Evolutionary conservation across 495 filamentous ascomycete genomes (phyloP), one percentile per base, ranked within the genome.

Genomic region (Penicillium argentinense): DNA sequence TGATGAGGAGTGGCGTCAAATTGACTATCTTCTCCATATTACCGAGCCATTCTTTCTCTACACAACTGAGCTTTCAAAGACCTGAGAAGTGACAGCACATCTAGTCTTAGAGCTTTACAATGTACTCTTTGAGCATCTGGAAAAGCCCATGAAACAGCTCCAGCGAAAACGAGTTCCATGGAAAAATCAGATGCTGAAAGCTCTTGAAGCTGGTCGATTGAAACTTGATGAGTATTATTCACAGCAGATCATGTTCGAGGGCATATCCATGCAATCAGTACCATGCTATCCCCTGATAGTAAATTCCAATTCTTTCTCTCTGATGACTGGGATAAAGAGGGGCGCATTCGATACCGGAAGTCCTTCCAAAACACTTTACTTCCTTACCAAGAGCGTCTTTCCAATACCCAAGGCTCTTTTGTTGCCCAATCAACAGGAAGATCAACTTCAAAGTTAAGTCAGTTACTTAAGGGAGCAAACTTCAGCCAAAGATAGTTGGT

Each of bases 51-150:
- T 59, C 39, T 50, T 45, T 43, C 9, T 36, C 11, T 57, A 16
- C 21, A 54, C 32, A 6, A 59, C 29, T 22, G 21, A 2, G 13
- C 41, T 59, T n/a, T 59, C 33, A 32, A 54, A 59, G 47, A 51
- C 29, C 16, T 37, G 29, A 24, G 49, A 57, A 25, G 16, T 57
- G 17, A 57, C 37, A n/a, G 27, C 39, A 16, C 23, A 57, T 47
- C 16, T 29, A 19, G 28, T 57, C 11, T 46, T 57, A 21, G 38
- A n/a, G 22, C 25, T 56, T 14, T 56, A 56, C 24, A 57, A 57
- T 39, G 39, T 42, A 14, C 32, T 46, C 9, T 46, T 46, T 17
- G 16, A 46, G 19, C 16, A 46, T 28, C 29, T 46, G 26, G 17
- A 46, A 30, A 6, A 38, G 30, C 37, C 22, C 13, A 28, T 27